These are phyloP conservation scores for Sugiyamaella grinbergsii DNA, from an alignment of 1,139 yeast species.

Conservation along the genomic window DNA sequence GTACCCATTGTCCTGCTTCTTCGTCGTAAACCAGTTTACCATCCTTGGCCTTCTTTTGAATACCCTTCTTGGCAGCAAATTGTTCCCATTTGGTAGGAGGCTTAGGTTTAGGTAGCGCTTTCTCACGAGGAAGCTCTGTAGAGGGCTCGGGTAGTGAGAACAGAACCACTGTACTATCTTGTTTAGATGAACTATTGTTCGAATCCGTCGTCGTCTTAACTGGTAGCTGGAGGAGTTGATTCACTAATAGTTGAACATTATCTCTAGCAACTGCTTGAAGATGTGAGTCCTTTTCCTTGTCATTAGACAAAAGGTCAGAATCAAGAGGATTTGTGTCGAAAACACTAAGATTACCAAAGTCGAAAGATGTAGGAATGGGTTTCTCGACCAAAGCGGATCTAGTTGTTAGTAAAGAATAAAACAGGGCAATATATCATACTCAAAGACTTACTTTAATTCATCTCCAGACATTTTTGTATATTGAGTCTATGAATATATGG, in stretches of 20 bases:
- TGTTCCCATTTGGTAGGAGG: conserved; percentile 95
- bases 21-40: conserved; percentile 93
- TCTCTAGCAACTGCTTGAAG: conserved; percentile 79
- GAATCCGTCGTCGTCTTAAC: conserved; percentile 81
- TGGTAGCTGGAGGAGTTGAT: conserved; percentile 88
- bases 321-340: conserved; percentile 81
- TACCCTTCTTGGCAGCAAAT: conserved; percentile 95
- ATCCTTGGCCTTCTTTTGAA: conserved; percentile 82
- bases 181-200: conserved; percentile 56
- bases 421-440: neutral
- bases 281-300: conserved; percentile 61
- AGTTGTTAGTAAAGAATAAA: conserved; percentile 15
- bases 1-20: conserved; percentile 90
- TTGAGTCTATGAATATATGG: neutral
- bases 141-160: conserved; percentile 83
- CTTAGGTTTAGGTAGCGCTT: conserved; percentile 89
- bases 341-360: conserved; percentile 83
- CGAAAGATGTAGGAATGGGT: conserved; percentile 81
- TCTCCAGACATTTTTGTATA: conserved; percentile 15
- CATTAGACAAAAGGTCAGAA: conserved; percentile 68
- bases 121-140: conserved; percentile 88
- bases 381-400: conserved; percentile 86
- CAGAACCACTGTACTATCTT: conserved; percentile 76
- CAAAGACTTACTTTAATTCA: conserved; percentile 14
- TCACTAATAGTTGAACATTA: conserved; percentile 85